These are phyloP conservation scores for Aspergillus taichungensis DNA, from an alignment of 495 filamentous ascomycete genomes.

Conservation along the genomic window DNA sequence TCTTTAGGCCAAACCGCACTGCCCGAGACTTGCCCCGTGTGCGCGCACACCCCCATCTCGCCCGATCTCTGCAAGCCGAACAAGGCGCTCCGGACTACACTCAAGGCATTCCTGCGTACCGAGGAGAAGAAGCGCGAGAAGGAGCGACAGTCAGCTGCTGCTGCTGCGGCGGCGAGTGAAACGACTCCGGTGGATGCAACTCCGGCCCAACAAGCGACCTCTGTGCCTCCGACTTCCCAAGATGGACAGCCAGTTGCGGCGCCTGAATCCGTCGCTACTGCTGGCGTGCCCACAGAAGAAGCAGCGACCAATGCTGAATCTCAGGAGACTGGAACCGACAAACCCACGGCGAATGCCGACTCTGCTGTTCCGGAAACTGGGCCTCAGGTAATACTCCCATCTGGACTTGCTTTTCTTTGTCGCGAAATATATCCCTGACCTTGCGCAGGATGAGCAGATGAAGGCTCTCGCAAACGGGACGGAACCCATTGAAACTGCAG, in stretches of 20 bases:
- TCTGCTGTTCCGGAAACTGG: slow-evolving; percentile 12
- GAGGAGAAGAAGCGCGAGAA: slow-evolving; percentile 78
- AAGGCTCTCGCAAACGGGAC: not conserved
- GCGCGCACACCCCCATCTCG: slow-evolving; percentile 79
- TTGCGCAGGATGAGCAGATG: slow-evolving; percentile 2
- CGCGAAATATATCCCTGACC: not conserved
- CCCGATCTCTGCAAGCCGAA: slow-evolving; percentile 81
- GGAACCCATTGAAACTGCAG: too few species aligned
- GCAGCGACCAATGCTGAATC: slow-evolving; percentile 1
- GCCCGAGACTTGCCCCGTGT: slow-evolving; percentile 79
- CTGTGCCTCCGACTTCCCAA: not conserved
- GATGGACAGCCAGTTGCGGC: slow-evolving; percentile 1
- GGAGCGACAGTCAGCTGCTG: slow-evolving; percentile 35
- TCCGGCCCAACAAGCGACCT: slow-evolving; percentile 11
- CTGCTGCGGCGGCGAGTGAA: slow-evolving; percentile 14
- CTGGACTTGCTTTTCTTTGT: not conserved
- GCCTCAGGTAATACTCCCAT: slow-evolving; percentile 9
- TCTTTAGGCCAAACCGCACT: slow-evolving; percentile 63
- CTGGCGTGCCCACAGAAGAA: slow-evolving; percentile 5
- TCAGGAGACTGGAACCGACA: not conserved
- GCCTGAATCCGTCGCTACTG: not conserved
- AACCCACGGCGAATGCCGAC: slow-evolving; percentile 2
- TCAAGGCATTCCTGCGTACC: slow-evolving; percentile 78
- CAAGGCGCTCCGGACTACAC: slow-evolving; percentile 78
- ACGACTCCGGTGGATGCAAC: slow-evolving; percentile 17